phyloP scores from a whole-genome alignment of 2,329 filamentous ascomycete species.

The Microdochium paspali region DNA sequence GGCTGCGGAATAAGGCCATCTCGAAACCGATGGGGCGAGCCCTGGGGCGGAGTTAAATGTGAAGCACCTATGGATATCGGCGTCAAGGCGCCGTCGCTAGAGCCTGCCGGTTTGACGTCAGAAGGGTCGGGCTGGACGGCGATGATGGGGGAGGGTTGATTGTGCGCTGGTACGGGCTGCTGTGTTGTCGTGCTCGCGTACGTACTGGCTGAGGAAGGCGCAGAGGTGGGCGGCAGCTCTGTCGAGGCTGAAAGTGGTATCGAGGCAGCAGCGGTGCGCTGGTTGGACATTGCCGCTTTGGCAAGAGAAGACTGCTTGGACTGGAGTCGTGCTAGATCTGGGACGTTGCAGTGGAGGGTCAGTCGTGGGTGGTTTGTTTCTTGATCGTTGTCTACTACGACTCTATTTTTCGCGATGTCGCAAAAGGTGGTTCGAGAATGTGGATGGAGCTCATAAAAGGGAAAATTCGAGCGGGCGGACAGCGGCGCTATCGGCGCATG shows the following conservation, averaged over 20 bases:
- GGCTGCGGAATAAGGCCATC: constrained; percentile 9
- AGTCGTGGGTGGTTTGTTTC: neutral
- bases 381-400: neutral
- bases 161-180: neutral
- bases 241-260: neutral
- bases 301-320: constrained; percentile 30
- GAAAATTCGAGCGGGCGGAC: neutral
- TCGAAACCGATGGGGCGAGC: neutral
- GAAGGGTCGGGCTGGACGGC: neutral
- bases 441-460: neutral
- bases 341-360: neutral
- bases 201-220: neutral
- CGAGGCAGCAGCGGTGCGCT: constrained; percentile 7
- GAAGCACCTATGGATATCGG: neutral
- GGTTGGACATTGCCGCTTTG: constrained; percentile 32
- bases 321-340: constrained; percentile 10
- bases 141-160: neutral
- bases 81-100: neutral
- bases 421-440: neutral
- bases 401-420: neutral
- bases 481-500: neutral
- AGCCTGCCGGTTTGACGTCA: neutral
- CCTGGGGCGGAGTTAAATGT: neutral
- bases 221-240: neutral
- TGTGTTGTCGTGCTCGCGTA: neutral